A percentile compares a stretch with the other conserved stretches of the same genome.
phyloP scores from a whole-genome alignment of 352 stramenopile genomes.

The Phytophthora meadii region DNA sequence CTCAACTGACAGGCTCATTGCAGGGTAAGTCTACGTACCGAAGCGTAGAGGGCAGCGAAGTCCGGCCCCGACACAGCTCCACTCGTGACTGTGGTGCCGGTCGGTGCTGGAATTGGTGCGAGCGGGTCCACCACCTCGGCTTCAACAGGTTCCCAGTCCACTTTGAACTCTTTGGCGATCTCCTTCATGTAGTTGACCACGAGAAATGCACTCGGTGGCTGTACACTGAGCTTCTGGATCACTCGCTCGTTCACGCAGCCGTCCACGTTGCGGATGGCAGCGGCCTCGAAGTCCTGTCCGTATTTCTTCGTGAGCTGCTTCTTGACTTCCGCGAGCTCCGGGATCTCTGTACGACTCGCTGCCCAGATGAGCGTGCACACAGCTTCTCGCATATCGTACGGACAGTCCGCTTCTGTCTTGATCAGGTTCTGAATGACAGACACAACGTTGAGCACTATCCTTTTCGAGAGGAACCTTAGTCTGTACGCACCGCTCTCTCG shows the following conservation, averaged over 20 bases:
- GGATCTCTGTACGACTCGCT: slow-evolving; percentile 90
- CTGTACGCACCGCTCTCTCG: slow-evolving; percentile 83
- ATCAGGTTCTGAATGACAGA: slow-evolving; percentile 77
- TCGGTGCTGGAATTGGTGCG: slow-evolving; percentile 90
- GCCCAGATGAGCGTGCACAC: slow-evolving; percentile 96
- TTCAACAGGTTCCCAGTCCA: slow-evolving; percentile 94
- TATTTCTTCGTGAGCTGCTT: slow-evolving; percentile 91
- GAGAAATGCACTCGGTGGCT: slow-evolving; percentile 93
- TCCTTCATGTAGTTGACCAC: slow-evolving; percentile 97
- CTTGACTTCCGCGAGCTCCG: slow-evolving; percentile 92
- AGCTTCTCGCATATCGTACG: slow-evolving; percentile 92
- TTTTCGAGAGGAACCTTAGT: background rate
- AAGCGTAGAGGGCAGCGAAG: slow-evolving; percentile 75
- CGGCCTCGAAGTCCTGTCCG: slow-evolving; percentile 87
- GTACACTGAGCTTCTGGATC: slow-evolving; percentile 94
- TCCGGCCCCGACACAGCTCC: slow-evolving; percentile 87
- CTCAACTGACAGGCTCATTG: too few species aligned
- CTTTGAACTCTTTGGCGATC: slow-evolving; percentile 95
- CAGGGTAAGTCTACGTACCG: slow-evolving; percentile 35
- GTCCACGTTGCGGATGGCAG: slow-evolving; percentile 87
- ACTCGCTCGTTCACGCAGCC: slow-evolving; percentile 92
- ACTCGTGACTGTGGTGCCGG: slow-evolving; percentile 82
- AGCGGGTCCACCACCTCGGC: slow-evolving; percentile 76
- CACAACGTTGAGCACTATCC: slow-evolving; percentile 2
- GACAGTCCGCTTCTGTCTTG: slow-evolving; percentile 91